phyloP scores from a whole-genome alignment of 768 basidiomycete genomes.

The Pleurotus eryngii region DNA sequence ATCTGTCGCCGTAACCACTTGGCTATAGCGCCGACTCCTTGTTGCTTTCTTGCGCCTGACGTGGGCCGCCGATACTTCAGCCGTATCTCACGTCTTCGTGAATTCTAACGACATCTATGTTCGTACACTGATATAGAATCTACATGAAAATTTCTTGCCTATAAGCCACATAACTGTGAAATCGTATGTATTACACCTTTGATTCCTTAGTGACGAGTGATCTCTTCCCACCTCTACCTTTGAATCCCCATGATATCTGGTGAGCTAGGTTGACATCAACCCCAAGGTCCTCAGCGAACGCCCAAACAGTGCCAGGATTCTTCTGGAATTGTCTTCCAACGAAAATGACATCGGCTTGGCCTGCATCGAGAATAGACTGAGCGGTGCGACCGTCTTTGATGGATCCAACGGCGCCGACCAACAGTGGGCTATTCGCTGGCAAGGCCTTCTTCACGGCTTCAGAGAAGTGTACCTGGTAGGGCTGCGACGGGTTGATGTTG shows the following conservation, averaged over 20 bases:
- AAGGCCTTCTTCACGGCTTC: constrained; percentile 45
- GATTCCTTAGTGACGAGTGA: background rate
- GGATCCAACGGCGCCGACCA: constrained; percentile 50
- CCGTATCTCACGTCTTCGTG: no score
- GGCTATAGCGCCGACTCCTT: constrained; percentile 57
- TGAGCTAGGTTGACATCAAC: constrained; percentile 42
- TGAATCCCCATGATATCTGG: constrained; percentile 56
- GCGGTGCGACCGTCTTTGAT: constrained; percentile 56
- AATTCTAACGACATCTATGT: no score
- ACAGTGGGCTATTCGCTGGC: constrained; percentile 32
- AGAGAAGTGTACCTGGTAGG: constrained; percentile 56
- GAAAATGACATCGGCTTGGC: constrained; percentile 56
- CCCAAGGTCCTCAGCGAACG: constrained; percentile 55
- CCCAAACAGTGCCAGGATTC: constrained; percentile 51
- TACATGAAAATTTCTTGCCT: no score
- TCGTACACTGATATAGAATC: no score
- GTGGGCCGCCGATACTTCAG: no score
- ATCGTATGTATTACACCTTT: background rate
- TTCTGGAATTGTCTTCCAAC: constrained; percentile 57
- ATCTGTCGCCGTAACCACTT: constrained; percentile 80
- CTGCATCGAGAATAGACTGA: constrained; percentile 53
- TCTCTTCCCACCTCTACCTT: constrained; percentile 24
- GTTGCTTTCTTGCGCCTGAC: no score
- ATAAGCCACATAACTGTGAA: no score
- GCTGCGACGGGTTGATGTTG: constrained; percentile 22